Conservation (phyloP, 2,329 filamentous ascomycete genomes). For the Xylaria sp. region DNA sequence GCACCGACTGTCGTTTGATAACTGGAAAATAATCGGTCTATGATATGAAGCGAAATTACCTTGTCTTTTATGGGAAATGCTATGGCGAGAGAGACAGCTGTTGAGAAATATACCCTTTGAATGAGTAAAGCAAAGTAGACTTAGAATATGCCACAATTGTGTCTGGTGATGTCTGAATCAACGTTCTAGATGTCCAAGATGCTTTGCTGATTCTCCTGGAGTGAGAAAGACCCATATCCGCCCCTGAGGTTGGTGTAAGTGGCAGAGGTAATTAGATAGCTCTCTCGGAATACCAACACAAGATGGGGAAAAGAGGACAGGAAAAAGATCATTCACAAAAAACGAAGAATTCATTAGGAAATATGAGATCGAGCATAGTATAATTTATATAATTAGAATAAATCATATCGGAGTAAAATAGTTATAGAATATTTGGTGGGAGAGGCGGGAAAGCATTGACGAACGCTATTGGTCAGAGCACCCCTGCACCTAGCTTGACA, state of each 20-base stretch:
- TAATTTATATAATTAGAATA: no score
- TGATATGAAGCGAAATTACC: background rate
- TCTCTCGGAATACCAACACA: no score
- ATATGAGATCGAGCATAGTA: no score
- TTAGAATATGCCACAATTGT: background rate
- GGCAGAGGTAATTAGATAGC: no score
- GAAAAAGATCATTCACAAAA: background rate
- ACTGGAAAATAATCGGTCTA: background rate
- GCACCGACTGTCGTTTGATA: constrained; percentile 45
- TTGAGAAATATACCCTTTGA: constrained; percentile 26
- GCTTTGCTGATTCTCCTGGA: no score
- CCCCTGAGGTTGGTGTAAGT: no score
- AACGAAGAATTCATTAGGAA: background rate
- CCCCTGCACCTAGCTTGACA: background rate
- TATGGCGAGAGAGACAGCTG: constrained; percentile 9
- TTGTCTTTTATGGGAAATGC: background rate
- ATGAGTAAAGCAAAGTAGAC: constrained; percentile 1
- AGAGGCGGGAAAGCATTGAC: background rate
- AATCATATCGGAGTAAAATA: no score
- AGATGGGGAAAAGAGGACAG: background rate
- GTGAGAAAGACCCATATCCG: no score
- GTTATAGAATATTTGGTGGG: background rate
- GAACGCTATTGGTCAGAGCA: constrained; percentile 18
- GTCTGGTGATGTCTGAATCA: background rate
- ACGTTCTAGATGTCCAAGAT: no score